Percentiles rank a stretch among this genome's conserved stretches.
Conservation (phyloP, 768 basidiomycete species). For the Mycena rosella region DNA sequence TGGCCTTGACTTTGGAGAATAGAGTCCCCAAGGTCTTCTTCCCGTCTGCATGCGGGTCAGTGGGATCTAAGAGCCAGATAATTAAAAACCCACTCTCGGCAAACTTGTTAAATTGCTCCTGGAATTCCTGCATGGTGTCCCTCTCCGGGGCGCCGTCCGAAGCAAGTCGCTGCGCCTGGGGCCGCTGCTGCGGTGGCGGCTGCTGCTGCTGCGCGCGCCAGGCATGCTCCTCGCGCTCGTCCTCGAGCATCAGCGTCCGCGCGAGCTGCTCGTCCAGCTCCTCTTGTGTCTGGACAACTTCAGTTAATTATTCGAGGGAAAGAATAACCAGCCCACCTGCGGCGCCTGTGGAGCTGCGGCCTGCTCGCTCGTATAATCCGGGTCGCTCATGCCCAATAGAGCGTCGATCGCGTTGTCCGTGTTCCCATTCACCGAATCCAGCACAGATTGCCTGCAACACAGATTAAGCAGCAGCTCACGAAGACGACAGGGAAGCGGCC, state of each 20-base stretch:
- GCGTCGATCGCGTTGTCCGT: constrained; percentile 83
- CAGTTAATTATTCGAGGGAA: neutral
- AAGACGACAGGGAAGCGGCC: constrained; percentile 39
- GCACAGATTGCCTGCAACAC: constrained; percentile 67
- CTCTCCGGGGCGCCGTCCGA: constrained; percentile 44
- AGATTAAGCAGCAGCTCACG: neutral
- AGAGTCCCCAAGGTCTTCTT: constrained; percentile 83
- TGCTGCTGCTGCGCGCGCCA: constrained; percentile 49
- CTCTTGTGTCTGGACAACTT: constrained; percentile 61
- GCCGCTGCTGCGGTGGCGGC: constrained; percentile 30
- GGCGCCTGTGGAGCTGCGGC: constrained; percentile 39
- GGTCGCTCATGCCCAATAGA: constrained; percentile 89
- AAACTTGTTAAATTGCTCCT: constrained; percentile 80
- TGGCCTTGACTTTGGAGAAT: constrained; percentile 84
- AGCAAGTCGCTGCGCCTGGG: constrained; percentile 27
- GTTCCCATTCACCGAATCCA: constrained; percentile 78
- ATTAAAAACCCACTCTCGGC: constrained; percentile 74
- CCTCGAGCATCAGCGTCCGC: constrained; percentile 76
- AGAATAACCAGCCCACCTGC: constrained; percentile 37
- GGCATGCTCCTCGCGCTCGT: constrained; percentile 57
- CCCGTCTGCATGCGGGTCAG: constrained; percentile 60
- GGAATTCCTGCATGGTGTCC: constrained; percentile 75
- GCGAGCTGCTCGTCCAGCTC: constrained; percentile 87
- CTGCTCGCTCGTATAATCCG: constrained; percentile 68
- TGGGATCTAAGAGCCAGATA: neutral